Percentiles rank a stretch among this genome's conserved stretches.
Evolutionary conservation across 768 basidiomycete genomes (phyloP).

Genomic region (Artomyces pyxidatus): DNA sequence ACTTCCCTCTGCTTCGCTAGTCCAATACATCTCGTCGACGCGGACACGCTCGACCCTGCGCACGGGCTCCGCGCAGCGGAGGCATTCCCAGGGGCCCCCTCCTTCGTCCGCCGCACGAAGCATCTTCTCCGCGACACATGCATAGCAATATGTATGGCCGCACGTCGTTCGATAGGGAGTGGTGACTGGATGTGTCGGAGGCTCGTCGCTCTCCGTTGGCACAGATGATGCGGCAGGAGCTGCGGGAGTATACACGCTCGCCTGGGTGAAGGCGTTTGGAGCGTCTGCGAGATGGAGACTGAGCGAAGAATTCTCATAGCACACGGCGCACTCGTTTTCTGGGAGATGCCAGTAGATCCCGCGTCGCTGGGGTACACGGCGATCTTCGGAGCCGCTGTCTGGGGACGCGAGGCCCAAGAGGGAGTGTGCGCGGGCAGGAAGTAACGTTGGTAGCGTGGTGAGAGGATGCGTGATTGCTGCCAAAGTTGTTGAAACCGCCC

Average conservation of each 20-base stretch:
- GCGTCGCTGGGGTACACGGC: slow-evolving; percentile 13
- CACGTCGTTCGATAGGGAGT: slow-evolving; percentile 81
- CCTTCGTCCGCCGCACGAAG: slow-evolving; percentile 63
- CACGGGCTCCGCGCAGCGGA: slow-evolving; percentile 68
- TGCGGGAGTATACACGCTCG: slow-evolving; percentile 21
- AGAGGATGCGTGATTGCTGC: slow-evolving; percentile 24
- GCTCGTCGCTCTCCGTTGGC: slow-evolving; percentile 27
- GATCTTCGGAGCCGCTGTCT: not conserved
- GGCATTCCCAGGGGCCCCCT: slow-evolving; percentile 68
- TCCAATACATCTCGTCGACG: slow-evolving; percentile 16
- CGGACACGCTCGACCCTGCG: slow-evolving; percentile 52
- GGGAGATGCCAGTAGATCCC: slow-evolving; percentile 70
- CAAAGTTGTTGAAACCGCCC: slow-evolving; percentile 31
- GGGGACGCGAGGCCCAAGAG: slow-evolving; percentile 10
- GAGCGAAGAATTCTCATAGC: slow-evolving; percentile 66
- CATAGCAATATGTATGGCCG: slow-evolving; percentile 88
- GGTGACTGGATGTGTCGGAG: slow-evolving; percentile 58
- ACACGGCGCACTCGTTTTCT: slow-evolving; percentile 81
- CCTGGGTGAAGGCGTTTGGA: slow-evolving; percentile 36
- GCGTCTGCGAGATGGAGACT: slow-evolving; percentile 49
- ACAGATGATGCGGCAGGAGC: slow-evolving; percentile 15
- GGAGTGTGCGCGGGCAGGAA: slow-evolving; percentile 27
- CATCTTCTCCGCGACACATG: slow-evolving; percentile 82
- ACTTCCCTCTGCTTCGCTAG: slow-evolving; percentile 34
- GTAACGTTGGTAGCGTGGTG: slow-evolving; percentile 19